Base-by-base conservation (phyloP, 176 grass and related monocot species). In the Avena atlantica region DNA sequence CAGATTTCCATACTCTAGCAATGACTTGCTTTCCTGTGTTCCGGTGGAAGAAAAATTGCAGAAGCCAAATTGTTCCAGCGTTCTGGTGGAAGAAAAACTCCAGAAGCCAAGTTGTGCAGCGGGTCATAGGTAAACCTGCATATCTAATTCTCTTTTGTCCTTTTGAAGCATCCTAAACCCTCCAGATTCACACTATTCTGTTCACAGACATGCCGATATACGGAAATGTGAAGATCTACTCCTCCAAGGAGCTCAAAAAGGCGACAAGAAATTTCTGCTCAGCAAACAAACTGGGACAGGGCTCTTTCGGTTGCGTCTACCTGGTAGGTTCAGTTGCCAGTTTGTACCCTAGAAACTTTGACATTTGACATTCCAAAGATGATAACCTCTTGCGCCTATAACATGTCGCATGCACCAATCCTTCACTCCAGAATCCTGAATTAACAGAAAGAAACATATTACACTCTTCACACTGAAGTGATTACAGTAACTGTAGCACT, bases 241-340 rank as follows among this genome's bases (percentile, higher is more conserved):
- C 93, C 12, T 92, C 76, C 84, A 98, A 88, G 61, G 91, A 95
- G 61, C 63, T 98, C 61, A 92, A 55, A 59, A 90, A 85, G 87
- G 96, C 96, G 29, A 98, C 93, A 31, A 81, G 89, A 64, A 90
- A 94, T 21, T 98, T 98, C 81, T 67, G 55, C 79, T 24, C 27
- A 7, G 74, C 40, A 67, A 93, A 94, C 70, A 98, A 92, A 89
- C 85, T 98, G 65, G 96, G 96, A 42, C 77, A 98, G 80, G 96
- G 96, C 78, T 94, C 93, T 79, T 98, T 95, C 73, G 93, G 96
- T 31, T 86, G 84, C 56, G 96, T 98, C 17, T 98, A 93, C 83
- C 73, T 92, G 89, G 96, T 92, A 83, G 59, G 63, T 89, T 81
- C 58, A 87, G 37, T 29, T 70, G 27, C 51, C 15, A 72, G n/a